Evolutionary conservation across 768 basidiomycete species (phyloP).

Genomic region (Mycena galopus): DNA sequence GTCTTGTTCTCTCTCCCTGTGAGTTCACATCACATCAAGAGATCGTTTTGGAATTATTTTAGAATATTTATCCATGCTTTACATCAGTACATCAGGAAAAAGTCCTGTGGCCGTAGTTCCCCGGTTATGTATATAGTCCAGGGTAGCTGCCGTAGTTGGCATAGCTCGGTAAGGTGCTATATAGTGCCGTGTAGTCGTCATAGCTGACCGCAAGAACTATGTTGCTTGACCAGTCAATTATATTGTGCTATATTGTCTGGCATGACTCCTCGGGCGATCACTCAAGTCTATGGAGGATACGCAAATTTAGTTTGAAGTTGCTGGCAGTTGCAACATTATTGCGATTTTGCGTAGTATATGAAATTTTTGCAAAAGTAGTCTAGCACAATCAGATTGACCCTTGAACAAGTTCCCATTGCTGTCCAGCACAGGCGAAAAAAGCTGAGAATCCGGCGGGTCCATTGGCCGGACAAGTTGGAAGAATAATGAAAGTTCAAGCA

Average conservation of each 20-base stretch:
- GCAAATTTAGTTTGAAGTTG: neutral
- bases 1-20: too few relatives aligned
- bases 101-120: conserved; percentile 12
- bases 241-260: conserved; percentile 12
- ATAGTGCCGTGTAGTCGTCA: conserved; percentile 9
- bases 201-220: conserved; percentile 10
- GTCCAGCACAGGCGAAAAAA: conserved; percentile 1
- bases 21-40: too few relatives aligned
- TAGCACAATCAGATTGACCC: neutral
- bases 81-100: conserved; percentile 12
- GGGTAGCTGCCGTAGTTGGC: conserved; percentile 6
- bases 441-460: neutral
- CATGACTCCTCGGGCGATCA: neutral
- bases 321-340: conserved; percentile 12
- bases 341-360: too few relatives aligned
- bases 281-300: conserved; percentile 2
- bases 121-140: conserved; percentile 4
- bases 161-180: conserved; percentile 1
- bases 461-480: neutral
- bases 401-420: conserved; percentile 14
- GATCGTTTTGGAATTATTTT: too few relatives aligned
- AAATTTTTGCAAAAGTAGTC: conserved; percentile 4
- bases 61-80: too few relatives aligned
- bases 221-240: neutral
- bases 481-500: conserved; percentile 9